Conservation (phyloP, 1,139 yeast species). For the Candida gigantensis region DNA sequence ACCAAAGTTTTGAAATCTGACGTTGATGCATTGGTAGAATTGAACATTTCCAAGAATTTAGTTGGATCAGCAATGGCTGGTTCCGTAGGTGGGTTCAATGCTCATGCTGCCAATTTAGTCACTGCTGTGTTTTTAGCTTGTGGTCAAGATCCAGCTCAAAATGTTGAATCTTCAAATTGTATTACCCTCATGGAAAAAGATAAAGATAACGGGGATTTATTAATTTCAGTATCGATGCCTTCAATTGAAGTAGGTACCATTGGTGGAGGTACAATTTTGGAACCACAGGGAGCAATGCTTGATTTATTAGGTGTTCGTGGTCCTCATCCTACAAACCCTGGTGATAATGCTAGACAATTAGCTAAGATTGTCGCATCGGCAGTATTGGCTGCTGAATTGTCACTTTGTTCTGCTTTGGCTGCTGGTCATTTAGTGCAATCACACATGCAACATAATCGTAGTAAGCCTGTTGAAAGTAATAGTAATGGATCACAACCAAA, state of each 20-base stretch:
- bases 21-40: constrained; percentile 87
- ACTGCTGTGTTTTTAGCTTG: constrained; percentile 93
- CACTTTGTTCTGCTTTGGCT: constrained; percentile 91
- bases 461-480: too few species aligned
- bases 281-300: constrained; percentile 95
- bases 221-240: constrained; percentile 96
- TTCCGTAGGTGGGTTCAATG: constrained; percentile 95
- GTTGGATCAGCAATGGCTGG: constrained; percentile 99
- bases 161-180: constrained; percentile 96
- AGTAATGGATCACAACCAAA: too few species aligned
- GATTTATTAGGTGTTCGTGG: constrained; percentile 94
- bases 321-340: constrained; percentile 92
- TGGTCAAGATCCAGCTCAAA: constrained; percentile 99
- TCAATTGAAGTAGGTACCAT: constrained; percentile 98
- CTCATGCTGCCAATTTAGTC: constrained; percentile 94
- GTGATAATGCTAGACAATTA: constrained; percentile 90
- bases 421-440: constrained; percentile 98
- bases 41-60: constrained; percentile 84
- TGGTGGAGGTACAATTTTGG: constrained; percentile 98
- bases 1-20: constrained; percentile 82
- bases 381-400: constrained; percentile 94
- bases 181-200: constrained; percentile 79
- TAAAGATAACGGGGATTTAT: constrained; percentile 77
- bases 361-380: constrained; percentile 95
- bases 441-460: constrained; percentile 95